These are phyloP conservation scores for Trametes coccinea DNA, from an alignment of 768 basidiomycete genomes.

Conservation along the genomic window DNA sequence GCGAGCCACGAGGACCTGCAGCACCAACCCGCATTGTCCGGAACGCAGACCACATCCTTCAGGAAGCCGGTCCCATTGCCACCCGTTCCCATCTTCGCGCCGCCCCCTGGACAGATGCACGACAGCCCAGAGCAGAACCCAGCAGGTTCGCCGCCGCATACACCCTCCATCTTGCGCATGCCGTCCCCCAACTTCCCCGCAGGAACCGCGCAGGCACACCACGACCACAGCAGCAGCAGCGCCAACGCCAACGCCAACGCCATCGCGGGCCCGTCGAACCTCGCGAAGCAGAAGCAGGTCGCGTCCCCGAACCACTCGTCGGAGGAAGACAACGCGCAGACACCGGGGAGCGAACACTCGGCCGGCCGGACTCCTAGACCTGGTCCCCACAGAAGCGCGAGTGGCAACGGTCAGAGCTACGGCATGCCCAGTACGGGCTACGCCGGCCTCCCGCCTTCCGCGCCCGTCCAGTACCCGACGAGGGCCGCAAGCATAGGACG, in stretches of 20 bases:
- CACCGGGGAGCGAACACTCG: background rate
- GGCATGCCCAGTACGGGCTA: no score
- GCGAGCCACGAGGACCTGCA: slow-evolving; percentile 6
- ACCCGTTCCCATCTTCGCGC: slow-evolving; percentile 8
- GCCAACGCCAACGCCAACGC: no score
- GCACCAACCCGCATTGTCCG: background rate
- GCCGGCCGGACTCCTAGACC: background rate
- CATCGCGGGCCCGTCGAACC: background rate
- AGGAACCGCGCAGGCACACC: background rate
- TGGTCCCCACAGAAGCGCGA: background rate
- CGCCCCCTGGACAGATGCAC: background rate
- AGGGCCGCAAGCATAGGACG: slow-evolving; percentile 14
- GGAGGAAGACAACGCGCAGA: slow-evolving; percentile 4
- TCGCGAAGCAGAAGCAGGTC: background rate
- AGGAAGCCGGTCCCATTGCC: slow-evolving; percentile 16
- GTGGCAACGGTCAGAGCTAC: no score
- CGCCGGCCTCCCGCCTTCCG: no score
- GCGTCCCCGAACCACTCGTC: background rate
- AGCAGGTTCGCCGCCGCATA: slow-evolving; percentile 1
- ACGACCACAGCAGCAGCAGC: background rate
- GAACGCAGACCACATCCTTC: slow-evolving; percentile 9
- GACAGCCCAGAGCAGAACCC: background rate
- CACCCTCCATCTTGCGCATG: slow-evolving; percentile 8
- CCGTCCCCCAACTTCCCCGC: background rate
- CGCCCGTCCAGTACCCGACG: slow-evolving; percentile 8